These are phyloP conservation scores for Phytophthora foliorum DNA, from an alignment of 352 stramenopile genomes.

Conservation along the genomic window DNA sequence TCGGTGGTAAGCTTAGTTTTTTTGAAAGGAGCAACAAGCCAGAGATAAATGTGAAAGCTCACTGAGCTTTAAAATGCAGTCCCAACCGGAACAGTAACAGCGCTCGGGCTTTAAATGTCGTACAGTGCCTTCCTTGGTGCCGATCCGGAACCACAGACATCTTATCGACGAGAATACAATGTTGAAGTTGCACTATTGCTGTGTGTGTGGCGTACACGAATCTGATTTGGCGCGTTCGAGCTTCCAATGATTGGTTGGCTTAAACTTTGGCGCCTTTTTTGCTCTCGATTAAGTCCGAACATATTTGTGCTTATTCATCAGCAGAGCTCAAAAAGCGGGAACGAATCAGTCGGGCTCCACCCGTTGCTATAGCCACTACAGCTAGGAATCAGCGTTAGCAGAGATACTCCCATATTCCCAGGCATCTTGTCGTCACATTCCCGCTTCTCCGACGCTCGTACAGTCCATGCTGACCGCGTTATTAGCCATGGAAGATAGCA, in stretches of 20 bases:
- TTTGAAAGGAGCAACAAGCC: not conserved
- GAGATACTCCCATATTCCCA: not conserved
- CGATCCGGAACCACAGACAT: too few relatives aligned
- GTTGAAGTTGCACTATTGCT: too few relatives aligned
- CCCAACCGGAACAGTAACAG: not conserved
- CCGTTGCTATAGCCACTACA: constrained; percentile 9
- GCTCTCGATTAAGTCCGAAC: constrained; percentile 45
- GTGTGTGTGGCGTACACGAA: too few relatives aligned
- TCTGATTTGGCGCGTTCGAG: constrained; percentile 42
- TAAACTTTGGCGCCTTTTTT: constrained; percentile 43
- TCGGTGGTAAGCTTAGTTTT: not conserved
- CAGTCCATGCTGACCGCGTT: constrained; percentile 37
- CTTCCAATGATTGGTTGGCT: constrained; percentile 22
- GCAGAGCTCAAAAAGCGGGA: constrained; percentile 26
- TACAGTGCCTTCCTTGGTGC: not conserved
- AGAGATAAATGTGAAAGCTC: constrained; percentile 2
- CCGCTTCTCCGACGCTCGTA: constrained; percentile 6
- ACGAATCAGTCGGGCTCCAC: constrained; percentile 6
- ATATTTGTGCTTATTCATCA: not conserved
- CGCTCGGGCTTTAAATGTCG: not conserved
- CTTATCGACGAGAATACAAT: too few relatives aligned
- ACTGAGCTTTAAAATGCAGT: not conserved
- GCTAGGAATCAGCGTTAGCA: not conserved
- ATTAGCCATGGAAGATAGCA: constrained; percentile 43
- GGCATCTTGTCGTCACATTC: constrained; percentile 2